Evolutionary conservation across 73 alveolate species (phyloP).

Genomic region (Uronychia setigera): DNA sequence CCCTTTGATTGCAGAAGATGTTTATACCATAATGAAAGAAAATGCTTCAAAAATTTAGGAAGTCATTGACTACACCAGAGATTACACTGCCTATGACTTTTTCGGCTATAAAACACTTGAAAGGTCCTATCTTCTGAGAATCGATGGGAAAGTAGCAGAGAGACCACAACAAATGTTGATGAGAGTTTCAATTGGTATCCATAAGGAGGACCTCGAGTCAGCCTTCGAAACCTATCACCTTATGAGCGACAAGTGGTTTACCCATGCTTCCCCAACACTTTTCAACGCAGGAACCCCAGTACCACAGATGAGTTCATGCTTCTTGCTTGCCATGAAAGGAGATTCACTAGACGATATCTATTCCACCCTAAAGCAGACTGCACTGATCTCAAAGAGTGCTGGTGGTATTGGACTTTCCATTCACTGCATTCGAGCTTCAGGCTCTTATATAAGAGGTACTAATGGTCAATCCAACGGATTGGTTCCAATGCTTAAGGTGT

Average conservation of each 20-base stretch:
- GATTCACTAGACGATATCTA: slow-evolving; percentile 93
- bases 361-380: slow-evolving; percentile 76
- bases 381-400: slow-evolving; percentile 85
- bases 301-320: slow-evolving; percentile 92
- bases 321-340: slow-evolving; percentile 77
- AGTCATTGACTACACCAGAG: slow-evolving; percentile 30
- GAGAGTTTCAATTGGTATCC: slow-evolving; percentile 91
- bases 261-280: slow-evolving; percentile 94
- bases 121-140: slow-evolving; percentile 77
- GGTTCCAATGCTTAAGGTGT: slow-evolving; percentile 92
- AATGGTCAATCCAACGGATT: slow-evolving; percentile 91
- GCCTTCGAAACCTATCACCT: slow-evolving; percentile 85
- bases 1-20: slow-evolving; percentile 74
- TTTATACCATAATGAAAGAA: slow-evolving; percentile 60
- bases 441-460: slow-evolving; percentile 87
- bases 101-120: slow-evolving; percentile 94
- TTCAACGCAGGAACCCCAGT: slow-evolving; percentile 90
- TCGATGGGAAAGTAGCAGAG: slow-evolving; percentile 70
- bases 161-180: slow-evolving; percentile 91
- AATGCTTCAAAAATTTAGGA: slow-evolving; percentile 20
- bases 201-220: slow-evolving; percentile 70
- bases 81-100: slow-evolving; percentile 65
- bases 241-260: slow-evolving; percentile 78
- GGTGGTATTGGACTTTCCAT: slow-evolving; percentile 93
- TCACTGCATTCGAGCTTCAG: slow-evolving; percentile 81